Base-by-base conservation (phyloP, 2,329 filamentous ascomycete genomes). In the Alternaria metachromatica region DNA sequence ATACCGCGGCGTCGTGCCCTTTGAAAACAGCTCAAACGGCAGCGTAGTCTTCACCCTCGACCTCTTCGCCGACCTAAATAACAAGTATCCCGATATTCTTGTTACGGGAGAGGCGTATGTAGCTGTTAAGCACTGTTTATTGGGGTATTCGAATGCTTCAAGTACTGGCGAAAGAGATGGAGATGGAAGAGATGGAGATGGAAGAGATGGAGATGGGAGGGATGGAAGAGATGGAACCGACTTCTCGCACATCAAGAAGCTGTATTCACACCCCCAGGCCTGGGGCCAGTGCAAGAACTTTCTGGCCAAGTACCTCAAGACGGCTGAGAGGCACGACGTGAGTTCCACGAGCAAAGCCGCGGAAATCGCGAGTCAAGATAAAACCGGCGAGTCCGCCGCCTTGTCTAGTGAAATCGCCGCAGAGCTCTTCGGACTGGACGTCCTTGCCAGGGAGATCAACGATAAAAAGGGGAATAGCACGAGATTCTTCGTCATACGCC, bases 21-120 rank as follows among this genome's bases (percentile, higher is more conserved):
- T 97, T 80, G 95, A 98, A 78, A 99, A 99, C 84, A 96, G 92
- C 44, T 95, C 93, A 77, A 97, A 98, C 80, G 96, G 96, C 74
- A 90, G 91, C 58, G 96, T 99, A 54, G 89, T 96, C 60, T 92
- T 93, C 79, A 97, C 94, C 0, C 87, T 98, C 23, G 94, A 97
- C 80, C 88, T 95, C 68, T 88, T 99, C 64, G 93, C 93, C 69
- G 93, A 97, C 81, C 85, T 91, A 25, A 82, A 88, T 43, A 81
- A 80, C 45, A 80, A 82, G 46, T 93, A 92, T 76, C 84, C 85
- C 11, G 88, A 92, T 75, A 86, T 97, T 49, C 85, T 86, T 51
- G 91, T 98, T 44, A 92, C 90, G 76, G 92, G 88, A 49, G 96
- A 98, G 82, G 87, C 91, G 61, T 97, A 97, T 75, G 86, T 98